Evolutionary conservation across 257 asterid species (phyloP).

Genomic region (Nicotiana otophora): DNA sequence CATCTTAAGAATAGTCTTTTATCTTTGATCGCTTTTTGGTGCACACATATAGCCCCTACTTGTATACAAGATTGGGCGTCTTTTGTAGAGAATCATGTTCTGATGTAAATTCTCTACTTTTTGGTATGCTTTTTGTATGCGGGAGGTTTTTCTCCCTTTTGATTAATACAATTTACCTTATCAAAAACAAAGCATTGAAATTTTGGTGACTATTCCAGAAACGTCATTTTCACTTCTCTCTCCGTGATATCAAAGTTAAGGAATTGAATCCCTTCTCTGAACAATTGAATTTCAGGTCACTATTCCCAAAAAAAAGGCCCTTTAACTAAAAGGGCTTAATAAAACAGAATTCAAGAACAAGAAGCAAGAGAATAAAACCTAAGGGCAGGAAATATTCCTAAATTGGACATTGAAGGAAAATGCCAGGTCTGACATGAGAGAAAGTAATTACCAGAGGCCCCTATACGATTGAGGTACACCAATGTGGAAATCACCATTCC

Average conservation of each 20-base stretch:
- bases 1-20: no score
- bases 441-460: conserved; percentile 75
- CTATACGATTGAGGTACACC: conserved; percentile 80
- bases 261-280: neutral
- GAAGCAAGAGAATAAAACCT: neutral
- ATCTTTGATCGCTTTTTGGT: no score
- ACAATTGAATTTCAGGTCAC: neutral
- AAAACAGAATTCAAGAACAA: conserved; percentile 1
- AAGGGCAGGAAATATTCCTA: neutral
- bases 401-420: neutral
- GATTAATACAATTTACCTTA: no score
- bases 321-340: conserved; percentile 1
- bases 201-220: neutral
- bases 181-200: neutral
- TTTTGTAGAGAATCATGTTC: no score
- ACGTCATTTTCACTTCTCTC: neutral
- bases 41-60: no score
- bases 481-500: conserved; percentile 98
- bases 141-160: no score
- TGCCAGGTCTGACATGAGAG: conserved; percentile 6
- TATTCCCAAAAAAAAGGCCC: neutral
- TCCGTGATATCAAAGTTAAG: neutral
- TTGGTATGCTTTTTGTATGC: no score
- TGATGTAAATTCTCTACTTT: no score
- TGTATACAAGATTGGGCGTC: no score